phyloP scores from a whole-genome alignment of 2,329 filamentous ascomycete genomes.

The Microcyclospora tardicrescens region DNA sequence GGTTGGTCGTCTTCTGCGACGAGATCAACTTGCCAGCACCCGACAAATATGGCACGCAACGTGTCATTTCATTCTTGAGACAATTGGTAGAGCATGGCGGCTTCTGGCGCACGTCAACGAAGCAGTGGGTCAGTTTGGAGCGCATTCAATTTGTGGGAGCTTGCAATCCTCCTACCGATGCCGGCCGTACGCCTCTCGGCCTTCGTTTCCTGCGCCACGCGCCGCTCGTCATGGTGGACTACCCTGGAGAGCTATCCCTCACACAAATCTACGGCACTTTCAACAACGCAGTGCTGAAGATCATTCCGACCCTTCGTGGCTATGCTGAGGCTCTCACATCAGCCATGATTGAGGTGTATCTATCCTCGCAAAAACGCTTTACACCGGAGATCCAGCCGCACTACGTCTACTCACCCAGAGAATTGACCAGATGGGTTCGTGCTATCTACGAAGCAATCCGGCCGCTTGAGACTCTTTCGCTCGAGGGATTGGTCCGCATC shows the following conservation, averaged over 20 bases:
- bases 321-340: constrained; percentile 90
- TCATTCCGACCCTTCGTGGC: constrained; percentile 85
- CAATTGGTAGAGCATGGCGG: constrained; percentile 98
- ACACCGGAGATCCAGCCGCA: constrained; percentile 95
- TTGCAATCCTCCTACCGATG: constrained; percentile 96
- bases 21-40: constrained; percentile 98
- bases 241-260: constrained; percentile 87
- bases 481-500: constrained; percentile 88
- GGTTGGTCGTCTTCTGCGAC: constrained; percentile 97
- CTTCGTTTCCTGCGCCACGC: constrained; percentile 90
- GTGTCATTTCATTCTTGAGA: constrained; percentile 91
- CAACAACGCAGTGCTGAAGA: constrained; percentile 91
- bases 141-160: constrained; percentile 98
- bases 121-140: constrained; percentile 94
- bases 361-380: constrained; percentile 87
- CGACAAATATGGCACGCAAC: constrained; percentile 93
- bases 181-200: constrained; percentile 87
- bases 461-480: constrained; percentile 71
- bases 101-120: constrained; percentile 96
- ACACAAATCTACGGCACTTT: constrained; percentile 98
- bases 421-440: constrained; percentile 93
- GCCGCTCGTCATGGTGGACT: constrained; percentile 99
- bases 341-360: constrained; percentile 93
- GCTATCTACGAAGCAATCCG: constrained; percentile 95
- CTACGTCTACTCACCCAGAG: constrained; percentile 98